These are phyloP conservation scores for Zymoseptoria brevis DNA, from an alignment of 2,329 filamentous ascomycete genomes.

Conservation along the genomic window DNA sequence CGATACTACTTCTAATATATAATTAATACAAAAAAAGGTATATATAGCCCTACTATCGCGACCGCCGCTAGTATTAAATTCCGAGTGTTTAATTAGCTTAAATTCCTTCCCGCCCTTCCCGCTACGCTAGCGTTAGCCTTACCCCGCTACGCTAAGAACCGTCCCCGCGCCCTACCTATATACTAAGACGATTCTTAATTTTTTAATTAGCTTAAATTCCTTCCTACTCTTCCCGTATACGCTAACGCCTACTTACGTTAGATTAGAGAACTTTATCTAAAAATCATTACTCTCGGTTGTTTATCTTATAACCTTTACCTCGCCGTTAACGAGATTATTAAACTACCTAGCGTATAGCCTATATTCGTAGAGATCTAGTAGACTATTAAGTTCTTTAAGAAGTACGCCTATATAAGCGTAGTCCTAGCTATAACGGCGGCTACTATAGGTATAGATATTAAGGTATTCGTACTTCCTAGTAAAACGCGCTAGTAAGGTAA, in stretches of 20 bases:
- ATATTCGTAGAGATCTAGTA: neutral
- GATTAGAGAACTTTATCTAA: no score
- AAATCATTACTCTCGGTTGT: no score
- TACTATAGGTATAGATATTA: neutral
- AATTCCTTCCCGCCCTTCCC: neutral
- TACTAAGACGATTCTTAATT: no score
- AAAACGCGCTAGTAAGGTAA: neutral
- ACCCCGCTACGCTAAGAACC: neutral
- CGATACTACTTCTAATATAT: neutral
- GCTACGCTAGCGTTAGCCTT: neutral
- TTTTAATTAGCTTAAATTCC: neutral
- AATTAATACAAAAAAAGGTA: neutral
- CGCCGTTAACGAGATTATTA: neutral
- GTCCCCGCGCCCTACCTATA: no score
- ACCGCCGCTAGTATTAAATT: no score
- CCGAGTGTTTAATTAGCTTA: neutral
- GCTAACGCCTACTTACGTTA: no score
- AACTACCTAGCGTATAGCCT: neutral
- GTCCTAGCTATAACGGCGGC: neutral
- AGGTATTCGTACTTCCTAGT: no score
- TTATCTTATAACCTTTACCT: no score
- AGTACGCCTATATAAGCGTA: neutral
- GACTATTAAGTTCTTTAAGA: neutral
- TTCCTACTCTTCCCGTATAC: neutral
- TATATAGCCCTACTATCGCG: neutral